Evolutionary conservation across 2,329 filamentous ascomycete species (phyloP), one percentile per base, ranked within the genome.

Genomic region (Chalara sp.): DNA sequence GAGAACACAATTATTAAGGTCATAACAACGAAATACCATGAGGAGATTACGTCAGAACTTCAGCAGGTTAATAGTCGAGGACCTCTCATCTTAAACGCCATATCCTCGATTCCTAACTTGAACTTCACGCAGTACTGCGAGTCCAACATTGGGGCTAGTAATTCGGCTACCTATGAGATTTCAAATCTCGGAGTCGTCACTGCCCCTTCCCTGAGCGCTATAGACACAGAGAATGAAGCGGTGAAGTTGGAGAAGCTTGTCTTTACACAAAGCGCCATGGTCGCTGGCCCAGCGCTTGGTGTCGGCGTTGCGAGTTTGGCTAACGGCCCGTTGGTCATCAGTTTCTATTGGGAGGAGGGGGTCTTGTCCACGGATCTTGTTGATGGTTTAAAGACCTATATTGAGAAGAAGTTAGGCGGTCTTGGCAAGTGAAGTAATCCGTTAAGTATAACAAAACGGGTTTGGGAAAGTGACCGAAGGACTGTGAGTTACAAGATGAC

Each of bases 131-230:
- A 5, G 21, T 28, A 6, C 6, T 31, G 2, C 51, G 55, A 32
- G 41, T 32, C 4, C 44, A 44, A 0, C n/a, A 28, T 4, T 49
- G 55, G 12, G 55, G 55, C 30, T 46, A 48, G 8, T 21, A 52
- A 7, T 7, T 56, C 28, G 2, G 13, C 29, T 4, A 53, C 54
- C 6, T 62, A 61, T 30, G 60, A 62, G 37, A n/a, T 61, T 6
- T 61, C 56, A 2, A 62, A 62, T 50, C 42, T 62, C 2, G 60
- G 60, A 6, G 42, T 56, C 32, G 47, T 59, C 1, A 44, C 52
- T n/a, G 13, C 57, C 1, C 46, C 45, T n/a, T 37, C 29, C 7
- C 21, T 21, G 21, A 21, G 21, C 21, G 21, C 21, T 21, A 21
- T 21, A 21, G 7, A 6, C 8, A 32, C 33, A 2, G 11, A 45